Base-by-base conservation (phyloP, 257 asterid genomes). In the Penstemon davidsonii region DNA sequence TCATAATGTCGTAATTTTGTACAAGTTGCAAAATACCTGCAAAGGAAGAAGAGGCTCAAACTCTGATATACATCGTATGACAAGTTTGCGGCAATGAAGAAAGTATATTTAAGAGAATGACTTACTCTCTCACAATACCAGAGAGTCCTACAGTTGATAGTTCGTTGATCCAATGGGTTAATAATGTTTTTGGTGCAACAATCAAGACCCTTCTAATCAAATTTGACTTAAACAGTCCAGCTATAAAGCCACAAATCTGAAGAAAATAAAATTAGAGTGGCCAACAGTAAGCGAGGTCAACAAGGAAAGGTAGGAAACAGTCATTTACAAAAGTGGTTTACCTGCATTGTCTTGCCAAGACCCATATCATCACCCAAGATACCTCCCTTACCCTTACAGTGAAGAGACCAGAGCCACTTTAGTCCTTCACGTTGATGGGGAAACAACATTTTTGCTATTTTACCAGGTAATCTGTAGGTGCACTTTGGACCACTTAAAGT, bases 301-400 rank as follows among this genome's bases (percentile, higher is more conserved):
- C 41, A n/a, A 15, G 55, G 67, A 58, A 66, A 47, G 38, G n/a
- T 19, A 46, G 25, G 53, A 57, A 71, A 42, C 6, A 47, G 39
- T 43, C 41, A 63, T 45, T 49, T 57, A 50, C 46, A 66, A 7
- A 60, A 66, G 51, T 41, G 55, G 13, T 65, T 40, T 78, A 92
- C 98, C 98, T 92, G 98, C 98, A 92, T 92, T 60, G 98, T 92
- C 88, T 92, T 92, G 51, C 98, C 98, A 42, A 92, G 85, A 57
- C 98, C 98, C 98, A 92, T 92, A 68, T 92, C 98, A 76, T 92
- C 98, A 15, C 97, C 97, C 82, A 92, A 80, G 10, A 92, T 80
- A 37, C 98, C 98, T 19, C 98, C 98, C 76, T 90, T 85, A 44
- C 94, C 93, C 82, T 78, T 86, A 68, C 86, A 90, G 70, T 90